Evolutionary conservation across 768 basidiomycete species (phyloP).

Genomic region (Xerocomus spinulosus): DNA sequence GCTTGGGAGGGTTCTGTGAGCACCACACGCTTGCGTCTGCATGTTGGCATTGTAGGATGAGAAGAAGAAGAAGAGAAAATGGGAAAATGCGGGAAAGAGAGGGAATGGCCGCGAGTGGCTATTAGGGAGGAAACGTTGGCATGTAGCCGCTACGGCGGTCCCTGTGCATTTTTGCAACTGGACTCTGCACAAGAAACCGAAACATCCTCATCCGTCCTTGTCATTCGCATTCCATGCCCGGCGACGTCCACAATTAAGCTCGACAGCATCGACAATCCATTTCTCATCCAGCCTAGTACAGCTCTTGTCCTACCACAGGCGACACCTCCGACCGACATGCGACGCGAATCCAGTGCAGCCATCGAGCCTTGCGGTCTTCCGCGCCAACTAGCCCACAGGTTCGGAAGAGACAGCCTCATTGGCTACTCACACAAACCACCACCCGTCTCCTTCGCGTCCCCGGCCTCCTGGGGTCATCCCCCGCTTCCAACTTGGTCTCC

Average conservation of each 20-base stretch:
- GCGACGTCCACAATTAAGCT: not conserved
- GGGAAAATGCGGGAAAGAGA: conserved; percentile 55
- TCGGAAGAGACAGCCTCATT: conserved; percentile 1
- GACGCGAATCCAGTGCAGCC: conserved; percentile 8
- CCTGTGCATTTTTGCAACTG: conserved; percentile 28
- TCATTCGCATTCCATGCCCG: conserved; percentile 4
- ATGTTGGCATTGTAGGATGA: conserved; percentile 69
- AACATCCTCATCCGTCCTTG: conserved; percentile 8
- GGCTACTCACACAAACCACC: conserved; percentile 1
- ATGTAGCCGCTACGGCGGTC: conserved; percentile 33
- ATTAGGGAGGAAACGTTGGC: conserved; percentile 50
- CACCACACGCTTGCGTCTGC: conserved; percentile 85
- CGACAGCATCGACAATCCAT: conserved; percentile 7
- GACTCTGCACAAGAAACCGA: conserved; percentile 25
- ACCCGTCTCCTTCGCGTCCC: conserved; percentile 2
- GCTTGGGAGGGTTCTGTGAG: conserved; percentile 75
- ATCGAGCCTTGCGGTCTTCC: conserved; percentile 4
- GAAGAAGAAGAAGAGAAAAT: conserved; percentile 40
- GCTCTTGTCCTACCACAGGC: not conserved
- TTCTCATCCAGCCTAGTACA: not conserved
- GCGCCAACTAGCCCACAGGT: conserved; percentile 1
- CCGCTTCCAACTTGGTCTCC: not conserved
- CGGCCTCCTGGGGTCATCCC: conserved; percentile 5
- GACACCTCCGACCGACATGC: conserved; percentile 5
- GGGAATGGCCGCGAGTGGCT: conserved; percentile 54